phyloP scores from a whole-genome alignment of 495 filamentous ascomycete genomes.

The Xylaria longipes region DNA sequence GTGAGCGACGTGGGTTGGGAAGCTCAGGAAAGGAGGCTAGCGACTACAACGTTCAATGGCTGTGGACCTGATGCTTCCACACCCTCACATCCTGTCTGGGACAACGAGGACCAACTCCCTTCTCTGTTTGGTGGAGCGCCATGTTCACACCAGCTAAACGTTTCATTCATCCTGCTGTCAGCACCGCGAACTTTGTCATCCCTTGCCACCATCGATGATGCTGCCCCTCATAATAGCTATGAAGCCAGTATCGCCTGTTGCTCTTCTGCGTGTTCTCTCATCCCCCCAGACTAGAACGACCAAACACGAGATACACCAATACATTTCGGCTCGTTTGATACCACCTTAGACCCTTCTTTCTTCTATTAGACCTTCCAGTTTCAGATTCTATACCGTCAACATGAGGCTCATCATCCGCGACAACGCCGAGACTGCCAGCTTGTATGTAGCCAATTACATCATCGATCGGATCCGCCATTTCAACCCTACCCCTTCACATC shows the following conservation, averaged over 20 bases:
- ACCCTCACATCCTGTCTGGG: constrained; percentile 19
- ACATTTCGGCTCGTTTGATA: constrained; percentile 19
- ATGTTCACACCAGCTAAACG: constrained; percentile 34
- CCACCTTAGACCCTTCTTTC: constrained; percentile 25
- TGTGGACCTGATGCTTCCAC: constrained; percentile 25
- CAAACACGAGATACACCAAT: constrained; percentile 20
- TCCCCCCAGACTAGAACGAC: constrained; percentile 28
- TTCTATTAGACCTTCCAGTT: constrained; percentile 27
- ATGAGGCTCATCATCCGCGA: constrained; percentile 89
- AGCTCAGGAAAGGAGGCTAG: constrained; percentile 22
- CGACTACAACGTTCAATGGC: constrained; percentile 42
- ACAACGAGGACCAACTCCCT: constrained; percentile 24
- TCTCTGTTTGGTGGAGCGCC: constrained; percentile 35
- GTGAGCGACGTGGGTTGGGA: constrained; percentile 17
- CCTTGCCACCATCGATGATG: constrained; percentile 27
- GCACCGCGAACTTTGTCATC: constrained; percentile 28
- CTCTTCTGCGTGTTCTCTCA: constrained; percentile 22
- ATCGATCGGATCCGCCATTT: constrained; percentile 78
- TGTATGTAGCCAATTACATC: constrained; percentile 84
- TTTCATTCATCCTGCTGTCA: constrained; percentile 38
- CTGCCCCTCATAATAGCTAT: constrained; percentile 38
- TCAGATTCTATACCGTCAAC: constrained; percentile 29
- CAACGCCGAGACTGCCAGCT: constrained; percentile 66
- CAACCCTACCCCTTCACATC: constrained; percentile 69
- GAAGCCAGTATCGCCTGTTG: constrained; percentile 26